A percentile compares a stretch with the other conserved stretches of the same genome.
Conservation (phyloP, 805 yeast genomes). For the Ogataea henricii region DNA sequence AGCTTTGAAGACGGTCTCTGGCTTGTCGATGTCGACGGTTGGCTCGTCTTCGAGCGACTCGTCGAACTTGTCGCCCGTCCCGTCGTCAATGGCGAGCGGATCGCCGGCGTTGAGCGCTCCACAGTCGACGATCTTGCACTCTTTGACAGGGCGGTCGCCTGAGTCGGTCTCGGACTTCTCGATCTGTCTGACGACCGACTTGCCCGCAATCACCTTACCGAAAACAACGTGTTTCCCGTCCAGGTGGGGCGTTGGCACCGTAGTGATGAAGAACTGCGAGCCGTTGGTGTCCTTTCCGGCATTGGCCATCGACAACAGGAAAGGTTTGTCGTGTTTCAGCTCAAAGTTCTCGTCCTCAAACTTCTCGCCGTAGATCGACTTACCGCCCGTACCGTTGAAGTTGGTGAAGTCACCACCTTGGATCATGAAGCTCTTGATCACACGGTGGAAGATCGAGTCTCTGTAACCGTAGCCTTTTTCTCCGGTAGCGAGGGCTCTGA, state of each 20-base stretch:
- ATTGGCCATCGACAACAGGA: slow-evolving; percentile 93
- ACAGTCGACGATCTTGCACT: slow-evolving; percentile 73
- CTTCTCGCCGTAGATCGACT: slow-evolving; percentile 79
- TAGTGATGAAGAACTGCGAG: slow-evolving; percentile 92
- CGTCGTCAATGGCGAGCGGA: slow-evolving; percentile 58
- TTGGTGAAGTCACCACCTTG: slow-evolving; percentile 94
- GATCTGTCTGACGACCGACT: slow-evolving; percentile 72
- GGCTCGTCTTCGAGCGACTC: slow-evolving; percentile 75
- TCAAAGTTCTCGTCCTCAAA: slow-evolving; percentile 89
- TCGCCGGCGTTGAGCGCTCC: slow-evolving; percentile 72
- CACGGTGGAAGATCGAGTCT: slow-evolving; percentile 90
- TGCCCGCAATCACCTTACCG: slow-evolving; percentile 85
- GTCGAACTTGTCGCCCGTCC: slow-evolving; percentile 83
- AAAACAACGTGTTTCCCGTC: slow-evolving; percentile 97
- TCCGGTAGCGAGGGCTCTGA: slow-evolving; percentile 86
- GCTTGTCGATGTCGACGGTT: slow-evolving; percentile 55
- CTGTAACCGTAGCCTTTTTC: slow-evolving; percentile 80
- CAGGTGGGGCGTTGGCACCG: slow-evolving; percentile 90
- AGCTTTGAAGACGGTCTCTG: slow-evolving; percentile 69
- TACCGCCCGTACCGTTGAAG: slow-evolving; percentile 77
- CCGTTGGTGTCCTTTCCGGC: slow-evolving; percentile 97
- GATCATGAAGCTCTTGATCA: slow-evolving; percentile 85
- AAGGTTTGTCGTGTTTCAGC: slow-evolving; percentile 78
- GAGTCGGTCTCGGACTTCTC: slow-evolving; percentile 69
- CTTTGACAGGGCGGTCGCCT: slow-evolving; percentile 69